Evolutionary conservation across 306 rosid genomes (phyloP), one percentile per base, ranked within the genome.

Genomic region (Macrotyloma uniflorum): DNA sequence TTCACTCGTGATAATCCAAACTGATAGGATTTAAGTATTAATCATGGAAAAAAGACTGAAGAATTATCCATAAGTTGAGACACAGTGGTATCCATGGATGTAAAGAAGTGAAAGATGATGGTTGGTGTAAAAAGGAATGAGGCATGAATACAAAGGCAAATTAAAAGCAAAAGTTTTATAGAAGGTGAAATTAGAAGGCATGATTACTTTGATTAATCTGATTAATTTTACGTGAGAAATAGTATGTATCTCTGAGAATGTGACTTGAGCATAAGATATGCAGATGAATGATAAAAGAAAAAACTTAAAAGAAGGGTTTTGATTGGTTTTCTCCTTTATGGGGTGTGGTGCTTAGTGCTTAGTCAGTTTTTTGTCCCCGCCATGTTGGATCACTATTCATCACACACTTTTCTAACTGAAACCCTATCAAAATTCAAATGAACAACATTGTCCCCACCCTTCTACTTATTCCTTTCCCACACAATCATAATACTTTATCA

Each of bases 361-460:
- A 69, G 74, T 81, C 84, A 81, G 90, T 49, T 35, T 65, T 51
- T 84, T 75, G 90, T 81, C 84, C 84, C 82, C 71, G 46, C 40
- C 75, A 35, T 78, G 80, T 81, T 78, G 78, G 87, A 51, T 69
- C 40, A 22, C 67, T 66, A 63, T 83, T 23, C 7, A 83, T 68
- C 77, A 64, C 33, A 22, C 3, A 42, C 55, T 67, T 43, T 42
- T 14, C 22, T 43, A 67, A 67, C 55, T 67, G 73, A 67, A 43
- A 35, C 54, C 54, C 53, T 67, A 67, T 2, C 15, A 12, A 11
- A 8, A 9, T 40, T n/a, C n/a, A 42, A 13, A 67, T 67, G 43
- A 67, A 40, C 33, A 66, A 40, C 1, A 11, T 40, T 16, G 71
- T 12, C 71, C 71, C 71, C 28, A 33, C 69, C 46, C 69, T 13